phyloP scores from a whole-genome alignment of 2,329 filamentous ascomycete species.

The Fusarium circinatum region DNA sequence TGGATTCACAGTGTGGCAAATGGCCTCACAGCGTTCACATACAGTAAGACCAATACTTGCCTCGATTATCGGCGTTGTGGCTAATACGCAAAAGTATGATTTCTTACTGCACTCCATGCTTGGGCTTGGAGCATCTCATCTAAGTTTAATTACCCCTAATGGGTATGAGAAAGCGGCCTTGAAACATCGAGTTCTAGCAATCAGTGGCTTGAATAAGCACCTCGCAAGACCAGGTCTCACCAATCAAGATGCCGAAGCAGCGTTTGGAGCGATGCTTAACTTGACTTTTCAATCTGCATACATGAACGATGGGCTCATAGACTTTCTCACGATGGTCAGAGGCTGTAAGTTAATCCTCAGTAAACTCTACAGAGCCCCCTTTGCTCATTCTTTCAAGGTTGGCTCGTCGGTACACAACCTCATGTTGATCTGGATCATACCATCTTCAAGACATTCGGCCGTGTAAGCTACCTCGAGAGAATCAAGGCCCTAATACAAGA shows the following conservation, averaged over 20 bases:
- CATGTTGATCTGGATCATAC: conserved; percentile 33
- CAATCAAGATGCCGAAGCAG: conserved; percentile 49
- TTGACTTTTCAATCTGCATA: conserved; percentile 53
- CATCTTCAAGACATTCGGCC: conserved; percentile 42
- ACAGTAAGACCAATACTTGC: conserved; percentile 39
- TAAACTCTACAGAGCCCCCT: background rate
- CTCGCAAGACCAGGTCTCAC: conserved; percentile 45
- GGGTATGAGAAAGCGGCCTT: conserved; percentile 45
- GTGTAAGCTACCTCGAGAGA: conserved; percentile 44
- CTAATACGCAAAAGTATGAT: conserved; percentile 46
- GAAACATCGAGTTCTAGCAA: conserved; percentile 52
- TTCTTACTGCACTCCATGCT: conserved; percentile 56
- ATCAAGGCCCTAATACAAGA: conserved; percentile 37
- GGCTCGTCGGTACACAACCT: conserved; percentile 40
- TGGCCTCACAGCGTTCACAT: conserved; percentile 52
- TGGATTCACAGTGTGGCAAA: conserved; percentile 50
- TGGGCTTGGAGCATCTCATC: conserved; percentile 53
- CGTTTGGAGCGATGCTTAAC: conserved; percentile 50
- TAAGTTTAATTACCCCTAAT: conserved; percentile 42
- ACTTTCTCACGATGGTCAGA: conserved; percentile 53
- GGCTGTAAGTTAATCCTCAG: conserved; percentile 47
- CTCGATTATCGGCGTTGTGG: background rate
- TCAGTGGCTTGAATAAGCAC: conserved; percentile 49
- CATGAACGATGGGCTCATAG: conserved; percentile 53
- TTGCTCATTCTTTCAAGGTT: conserved; percentile 29